Evolutionary conservation across 1,139 yeast genomes (phyloP), one percentile per base, ranked within the genome.

Genomic region (Blastobotrys illinoisensis): DNA sequence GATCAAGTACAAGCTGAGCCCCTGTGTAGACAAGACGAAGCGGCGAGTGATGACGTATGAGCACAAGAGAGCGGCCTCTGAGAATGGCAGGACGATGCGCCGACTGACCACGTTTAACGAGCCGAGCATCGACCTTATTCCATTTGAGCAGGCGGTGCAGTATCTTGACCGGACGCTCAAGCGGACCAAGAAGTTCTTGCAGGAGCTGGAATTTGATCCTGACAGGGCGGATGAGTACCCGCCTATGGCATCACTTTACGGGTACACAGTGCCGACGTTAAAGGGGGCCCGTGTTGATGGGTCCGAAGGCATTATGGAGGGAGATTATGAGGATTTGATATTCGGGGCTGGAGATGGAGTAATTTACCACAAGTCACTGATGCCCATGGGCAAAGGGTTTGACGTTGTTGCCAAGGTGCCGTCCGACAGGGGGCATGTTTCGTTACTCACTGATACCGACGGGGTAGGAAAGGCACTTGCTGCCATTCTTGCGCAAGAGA

Each of bases 321-420:
- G 96, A 5, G 80, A 82, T 59, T 90, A 87, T 69, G 82, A 80
- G 60, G 85, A 87, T 61, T 85, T 88, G 62, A 81, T 79, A 62
- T 89, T 88, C 67, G 96, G 96, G 0, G 90, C 90, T 9, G 97
- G 97, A 6, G 97, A 90, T 66, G 97, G 97, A 36, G 97, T 90
- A 14, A 87, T 89, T 1, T 89, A 88, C 69, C 88, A 85, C 62
- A 81, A 81, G 59, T 85, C 91, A 85, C 71, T 88, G 46, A 80
- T 89, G 82, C 97, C 97, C 0, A 86, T 85, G 63, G 71, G 74
- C 24, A 76, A 77, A 60, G 95, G 95, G 0, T 89, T 85, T 65
- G 56, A 78, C 0, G 80, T 87, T 2, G 88, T 79, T 16, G 91
- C 88, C 7, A 86, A 84, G 64, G 76, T 87, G 54, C 76, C 84